Percentiles rank a stretch among this genome's conserved stretches.
Conservation (phyloP, 176 grass and related monocot genomes). For the Neostapfia colusana region DNA sequence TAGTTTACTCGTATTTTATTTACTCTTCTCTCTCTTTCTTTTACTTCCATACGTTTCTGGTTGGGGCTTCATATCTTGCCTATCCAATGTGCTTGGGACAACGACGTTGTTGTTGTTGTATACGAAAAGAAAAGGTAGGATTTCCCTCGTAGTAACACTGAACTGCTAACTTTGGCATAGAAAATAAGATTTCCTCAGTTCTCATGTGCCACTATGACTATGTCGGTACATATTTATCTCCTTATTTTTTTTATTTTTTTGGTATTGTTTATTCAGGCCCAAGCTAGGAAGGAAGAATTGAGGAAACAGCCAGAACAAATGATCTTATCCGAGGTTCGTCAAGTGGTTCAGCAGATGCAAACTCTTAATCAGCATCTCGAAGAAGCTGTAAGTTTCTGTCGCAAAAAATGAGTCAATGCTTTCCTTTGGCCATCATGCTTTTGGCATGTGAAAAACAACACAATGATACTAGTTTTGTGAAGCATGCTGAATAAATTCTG, state of each 20-base stretch:
- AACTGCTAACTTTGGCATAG: background rate
- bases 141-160: background rate
- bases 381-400: conserved; percentile 72
- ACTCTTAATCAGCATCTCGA: conserved; percentile 74
- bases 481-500: background rate
- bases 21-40: too few species aligned
- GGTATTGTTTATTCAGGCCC: conserved; percentile 49
- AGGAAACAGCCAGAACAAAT: conserved; percentile 63
- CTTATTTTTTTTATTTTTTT: background rate
- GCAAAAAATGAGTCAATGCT: conserved; percentile 18
- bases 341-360: conserved; percentile 92
- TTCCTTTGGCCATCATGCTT: conserved; percentile 1
- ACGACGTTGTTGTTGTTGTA: background rate
- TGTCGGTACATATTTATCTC: background rate
- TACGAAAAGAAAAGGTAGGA: background rate
- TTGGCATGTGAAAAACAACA: background rate
- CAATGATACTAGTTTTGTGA: conserved; percentile 13
- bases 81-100: too few species aligned
- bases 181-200: conserved; percentile 9
- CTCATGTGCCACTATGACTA: background rate
- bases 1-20: too few species aligned
- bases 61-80: too few species aligned
- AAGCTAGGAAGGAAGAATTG: conserved; percentile 61
- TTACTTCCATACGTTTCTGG: too few species aligned
- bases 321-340: conserved; percentile 82